Evolutionary conservation across 768 basidiomycete genomes (phyloP).

Genomic region (Mrakia hoshinonis): DNA sequence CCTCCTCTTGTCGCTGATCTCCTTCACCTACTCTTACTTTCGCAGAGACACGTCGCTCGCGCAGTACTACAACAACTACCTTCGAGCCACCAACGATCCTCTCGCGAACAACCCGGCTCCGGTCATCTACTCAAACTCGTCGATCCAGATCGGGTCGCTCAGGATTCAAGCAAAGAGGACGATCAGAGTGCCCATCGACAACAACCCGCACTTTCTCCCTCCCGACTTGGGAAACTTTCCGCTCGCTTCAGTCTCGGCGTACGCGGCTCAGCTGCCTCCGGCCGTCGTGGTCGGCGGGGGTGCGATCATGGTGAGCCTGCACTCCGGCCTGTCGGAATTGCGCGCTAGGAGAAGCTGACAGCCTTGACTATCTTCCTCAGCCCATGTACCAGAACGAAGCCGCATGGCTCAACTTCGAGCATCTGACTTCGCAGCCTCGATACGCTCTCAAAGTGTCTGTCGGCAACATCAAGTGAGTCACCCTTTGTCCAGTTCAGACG

Average conservation of each 20-base stretch:
- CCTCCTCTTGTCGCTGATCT: neutral
- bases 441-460: neutral
- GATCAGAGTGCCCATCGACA: neutral
- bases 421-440: neutral
- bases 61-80: neutral
- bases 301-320: neutral
- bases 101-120: neutral
- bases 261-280: neutral
- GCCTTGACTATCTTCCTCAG: neutral
- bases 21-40: neutral
- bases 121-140: neutral
- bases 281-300: neutral
- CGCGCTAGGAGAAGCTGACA: no score
- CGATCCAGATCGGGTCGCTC: neutral
- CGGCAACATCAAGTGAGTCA: neutral
- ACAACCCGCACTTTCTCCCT: neutral
- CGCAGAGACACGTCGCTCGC: neutral
- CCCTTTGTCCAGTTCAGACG: neutral
- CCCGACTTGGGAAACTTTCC: neutral
- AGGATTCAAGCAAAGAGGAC: neutral
- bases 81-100: neutral
- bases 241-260: neutral
- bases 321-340: no score
- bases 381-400: slow-evolving; percentile 1
- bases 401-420: neutral